phyloP scores from a whole-genome alignment of 768 basidiomycete species.

The Russula abietina region DNA sequence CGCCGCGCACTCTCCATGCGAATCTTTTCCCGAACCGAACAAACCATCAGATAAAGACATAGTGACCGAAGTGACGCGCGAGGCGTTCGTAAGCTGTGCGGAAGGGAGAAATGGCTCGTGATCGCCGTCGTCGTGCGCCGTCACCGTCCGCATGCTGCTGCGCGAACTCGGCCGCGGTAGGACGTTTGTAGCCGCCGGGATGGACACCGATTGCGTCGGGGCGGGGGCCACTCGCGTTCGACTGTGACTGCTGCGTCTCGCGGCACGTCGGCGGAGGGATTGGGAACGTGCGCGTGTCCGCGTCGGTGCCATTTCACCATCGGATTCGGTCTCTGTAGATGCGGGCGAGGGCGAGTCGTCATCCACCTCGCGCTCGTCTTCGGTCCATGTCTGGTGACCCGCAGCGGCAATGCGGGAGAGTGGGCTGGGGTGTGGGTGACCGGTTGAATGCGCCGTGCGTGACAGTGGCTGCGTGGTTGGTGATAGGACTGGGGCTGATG shows the following conservation, averaged over 20 bases:
- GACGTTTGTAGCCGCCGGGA: constrained; percentile 19
- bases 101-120: constrained; percentile 18
- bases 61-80: neutral
- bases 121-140: constrained; percentile 33
- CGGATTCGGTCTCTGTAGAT: constrained; percentile 59
- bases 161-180: constrained; percentile 48
- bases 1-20: neutral
- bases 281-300: constrained; percentile 28
- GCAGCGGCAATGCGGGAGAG: constrained; percentile 47
- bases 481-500: constrained; percentile 29
- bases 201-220: neutral
- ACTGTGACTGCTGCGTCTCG: constrained; percentile 9
- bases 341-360: constrained; percentile 50
- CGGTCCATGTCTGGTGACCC: constrained; percentile 48
- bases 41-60: constrained; percentile 20
- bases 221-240: neutral
- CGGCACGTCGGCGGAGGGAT: constrained; percentile 26
- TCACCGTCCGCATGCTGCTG: constrained; percentile 69
- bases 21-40: constrained; percentile 7
- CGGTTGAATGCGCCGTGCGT: constrained; percentile 29
- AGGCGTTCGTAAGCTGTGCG: neutral
- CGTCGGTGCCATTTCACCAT: constrained; percentile 21
- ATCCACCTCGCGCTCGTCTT: constrained; percentile 47
- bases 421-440: constrained; percentile 61
- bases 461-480: constrained; percentile 32